Evolutionary conservation across 2,329 filamentous ascomycete species (phyloP).

Genomic region (Verticillium nubilum): DNA sequence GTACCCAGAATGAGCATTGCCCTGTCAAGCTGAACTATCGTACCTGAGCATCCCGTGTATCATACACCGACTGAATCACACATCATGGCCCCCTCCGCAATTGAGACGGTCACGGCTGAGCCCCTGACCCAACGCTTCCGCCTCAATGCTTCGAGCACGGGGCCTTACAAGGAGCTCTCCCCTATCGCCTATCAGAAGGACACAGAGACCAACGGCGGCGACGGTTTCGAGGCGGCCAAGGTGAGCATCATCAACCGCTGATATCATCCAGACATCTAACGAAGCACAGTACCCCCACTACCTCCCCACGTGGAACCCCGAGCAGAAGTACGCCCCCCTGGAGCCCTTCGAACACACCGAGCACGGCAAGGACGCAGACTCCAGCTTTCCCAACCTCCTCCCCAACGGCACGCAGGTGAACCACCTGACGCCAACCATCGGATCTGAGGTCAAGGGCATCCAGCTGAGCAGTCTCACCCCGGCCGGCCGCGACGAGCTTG

Average conservation of each 20-base stretch:
- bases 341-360: slow-evolving; percentile 59
- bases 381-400: slow-evolving; percentile 55
- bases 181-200: slow-evolving; percentile 19
- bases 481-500: slow-evolving; percentile 61
- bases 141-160: slow-evolving; percentile 25
- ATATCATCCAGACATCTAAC: background rate
- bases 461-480: slow-evolving; percentile 58
- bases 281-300: slow-evolving; percentile 31
- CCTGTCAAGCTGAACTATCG: background rate
- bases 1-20: background rate
- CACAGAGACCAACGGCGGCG: slow-evolving; percentile 17
- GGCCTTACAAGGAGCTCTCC: slow-evolving; percentile 23
- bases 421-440: slow-evolving; percentile 59
- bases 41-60: background rate
- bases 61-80: background rate
- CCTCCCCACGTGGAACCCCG: slow-evolving; percentile 53
- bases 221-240: slow-evolving; percentile 13
- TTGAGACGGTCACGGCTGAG: slow-evolving; percentile 20
- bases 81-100: slow-evolving; percentile 28
- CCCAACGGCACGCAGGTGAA: slow-evolving; percentile 36
- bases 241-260: slow-evolving; percentile 1
- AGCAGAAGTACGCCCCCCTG: slow-evolving; percentile 52
- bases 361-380: slow-evolving; percentile 61
- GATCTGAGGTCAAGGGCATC: slow-evolving; percentile 57
- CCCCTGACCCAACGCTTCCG: slow-evolving; percentile 17